phyloP scores from a whole-genome alignment of 2,329 filamentous ascomycete genomes.

The Trichoderma oligosporum region DNA sequence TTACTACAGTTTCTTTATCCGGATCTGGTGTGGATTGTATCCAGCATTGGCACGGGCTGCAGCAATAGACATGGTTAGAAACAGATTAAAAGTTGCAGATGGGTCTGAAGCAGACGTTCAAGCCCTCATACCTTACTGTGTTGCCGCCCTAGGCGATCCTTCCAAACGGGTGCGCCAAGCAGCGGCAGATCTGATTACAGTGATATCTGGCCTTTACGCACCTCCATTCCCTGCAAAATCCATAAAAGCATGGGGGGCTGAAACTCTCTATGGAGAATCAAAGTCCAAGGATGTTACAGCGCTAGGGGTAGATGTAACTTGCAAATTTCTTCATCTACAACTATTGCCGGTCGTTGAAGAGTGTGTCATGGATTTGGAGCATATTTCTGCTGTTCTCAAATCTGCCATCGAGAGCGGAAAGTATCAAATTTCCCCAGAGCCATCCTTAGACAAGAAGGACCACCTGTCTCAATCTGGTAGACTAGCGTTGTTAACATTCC shows the following conservation, averaged over 20 bases:
- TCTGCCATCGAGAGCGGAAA: constrained; percentile 40
- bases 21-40: constrained; percentile 69
- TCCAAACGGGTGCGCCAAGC: constrained; percentile 73
- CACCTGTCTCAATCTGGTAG: constrained; percentile 59
- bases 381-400: constrained; percentile 62
- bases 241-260: constrained; percentile 55
- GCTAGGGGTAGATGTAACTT: constrained; percentile 55
- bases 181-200: constrained; percentile 63
- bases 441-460: constrained; percentile 48
- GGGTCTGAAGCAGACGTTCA: constrained; percentile 63
- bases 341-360: constrained; percentile 79
- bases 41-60: constrained; percentile 65
- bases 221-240: constrained; percentile 37
- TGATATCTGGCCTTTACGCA: constrained; percentile 50
- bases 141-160: constrained; percentile 70
- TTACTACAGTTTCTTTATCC: constrained; percentile 71
- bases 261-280: constrained; percentile 59
- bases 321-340: constrained; percentile 60
- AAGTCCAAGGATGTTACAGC: constrained; percentile 47
- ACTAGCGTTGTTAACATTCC: constrained; percentile 63
- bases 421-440: constrained; percentile 32
- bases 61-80: constrained; percentile 63
- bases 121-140: constrained; percentile 73
- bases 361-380: constrained; percentile 72
- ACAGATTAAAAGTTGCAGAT: constrained; percentile 50